Conservation (phyloP, 163 green algal genomes). For the Chlamydomonas reinhardtii region DNA sequence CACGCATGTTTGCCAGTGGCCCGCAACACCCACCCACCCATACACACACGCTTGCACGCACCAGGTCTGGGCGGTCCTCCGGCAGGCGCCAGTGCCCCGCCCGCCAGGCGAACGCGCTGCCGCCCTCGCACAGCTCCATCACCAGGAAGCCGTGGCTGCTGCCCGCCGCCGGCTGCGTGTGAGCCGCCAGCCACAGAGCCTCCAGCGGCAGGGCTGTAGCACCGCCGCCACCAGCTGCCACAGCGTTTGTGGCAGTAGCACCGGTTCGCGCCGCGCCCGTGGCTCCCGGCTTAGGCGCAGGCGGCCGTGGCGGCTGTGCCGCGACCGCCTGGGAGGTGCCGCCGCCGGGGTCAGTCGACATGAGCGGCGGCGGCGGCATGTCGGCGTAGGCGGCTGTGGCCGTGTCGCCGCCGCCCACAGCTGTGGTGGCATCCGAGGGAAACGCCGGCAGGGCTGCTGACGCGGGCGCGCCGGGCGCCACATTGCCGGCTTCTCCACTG, state of each 20-base stretch:
- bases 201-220: not conserved
- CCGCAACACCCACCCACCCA: not conserved
- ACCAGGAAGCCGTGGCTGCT: slow-evolving; percentile 48
- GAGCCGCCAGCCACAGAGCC: slow-evolving; percentile 26
- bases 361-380: too few species aligned
- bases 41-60: not conserved
- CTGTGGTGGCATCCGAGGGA: too few species aligned
- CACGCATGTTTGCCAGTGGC: too few species aligned
- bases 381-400: too few species aligned
- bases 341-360: too few species aligned
- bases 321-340: too few species aligned
- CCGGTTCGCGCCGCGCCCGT: not conserved
- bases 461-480: too few species aligned
- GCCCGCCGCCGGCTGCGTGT: slow-evolving; percentile 25
- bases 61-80: slow-evolving; percentile 11
- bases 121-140: slow-evolving; percentile 44
- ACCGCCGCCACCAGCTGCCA: not conserved
- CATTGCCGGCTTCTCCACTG: too few species aligned
- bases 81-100: not conserved
- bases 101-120: slow-evolving; percentile 1
- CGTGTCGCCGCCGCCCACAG: too few species aligned
- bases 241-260: too few species aligned
- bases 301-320: not conserved
- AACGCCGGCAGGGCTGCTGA: too few species aligned
- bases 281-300: too few species aligned